Conservation (phyloP, 345 rosid species). For the Combretum micranthum region DNA sequence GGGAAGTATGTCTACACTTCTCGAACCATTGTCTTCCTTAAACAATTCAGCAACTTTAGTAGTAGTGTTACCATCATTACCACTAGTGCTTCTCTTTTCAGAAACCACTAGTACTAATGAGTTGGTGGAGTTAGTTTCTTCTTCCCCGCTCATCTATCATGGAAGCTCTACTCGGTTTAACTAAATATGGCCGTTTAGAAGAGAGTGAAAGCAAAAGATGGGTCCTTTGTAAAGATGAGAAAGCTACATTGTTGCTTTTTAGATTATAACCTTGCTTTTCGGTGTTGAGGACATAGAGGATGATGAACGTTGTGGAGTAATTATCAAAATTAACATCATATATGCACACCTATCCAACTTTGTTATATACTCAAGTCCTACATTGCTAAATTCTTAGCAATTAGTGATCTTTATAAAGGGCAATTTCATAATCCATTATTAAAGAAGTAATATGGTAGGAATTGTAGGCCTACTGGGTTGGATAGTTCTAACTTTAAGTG, state of each 20-base stretch:
- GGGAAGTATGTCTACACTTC: too few species aligned
- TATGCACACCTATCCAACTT: too few species aligned
- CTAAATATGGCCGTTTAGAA: not conserved
- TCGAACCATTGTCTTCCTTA: constrained; percentile 7
- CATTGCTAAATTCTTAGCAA: too few species aligned
- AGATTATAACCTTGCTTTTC: constrained; percentile 12
- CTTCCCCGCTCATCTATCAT: constrained; percentile 6
- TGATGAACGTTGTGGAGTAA: not conserved
- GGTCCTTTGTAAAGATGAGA: constrained; percentile 12
- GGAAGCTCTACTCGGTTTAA: constrained; percentile 7
- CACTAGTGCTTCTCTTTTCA: constrained; percentile 20
- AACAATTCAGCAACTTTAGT: constrained; percentile 8
- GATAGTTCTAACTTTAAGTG: too few species aligned
- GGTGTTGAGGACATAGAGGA: not conserved
- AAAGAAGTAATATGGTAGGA: too few species aligned
- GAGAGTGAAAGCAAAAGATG: constrained; percentile 6
- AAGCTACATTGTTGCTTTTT: not conserved
- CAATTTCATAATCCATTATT: too few species aligned
- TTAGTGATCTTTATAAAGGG: too few species aligned
- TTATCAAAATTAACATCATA: too few species aligned
- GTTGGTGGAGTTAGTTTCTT: constrained; percentile 8
- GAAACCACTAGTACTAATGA: constrained; percentile 39
- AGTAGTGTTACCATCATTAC: too few species aligned
- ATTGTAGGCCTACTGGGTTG: too few species aligned
- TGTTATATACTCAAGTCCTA: too few species aligned